Evolutionary conservation across 2,329 filamentous ascomycete species (phyloP), one percentile per base, ranked within the genome.

Genomic region (Pyricularia pennisetigena): DNA sequence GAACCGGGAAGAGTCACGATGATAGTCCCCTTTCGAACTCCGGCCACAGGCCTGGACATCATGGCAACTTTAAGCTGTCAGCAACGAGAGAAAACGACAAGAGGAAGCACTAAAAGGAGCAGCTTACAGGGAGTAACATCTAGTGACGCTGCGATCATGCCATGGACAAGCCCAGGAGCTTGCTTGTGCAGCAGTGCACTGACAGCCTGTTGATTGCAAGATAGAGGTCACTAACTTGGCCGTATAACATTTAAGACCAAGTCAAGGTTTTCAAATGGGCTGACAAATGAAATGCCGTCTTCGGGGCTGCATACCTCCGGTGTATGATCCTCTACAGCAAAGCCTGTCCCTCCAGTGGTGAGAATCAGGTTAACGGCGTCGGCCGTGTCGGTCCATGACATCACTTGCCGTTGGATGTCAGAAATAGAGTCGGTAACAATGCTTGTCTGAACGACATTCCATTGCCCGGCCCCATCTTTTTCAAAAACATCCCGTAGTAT

Each of bases 31-130:
- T 94, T 89, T 35, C 95, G 85, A 2, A 97, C 88, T 3, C 95
- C 95, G 26, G 95, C 95, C 14, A 96, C 91, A 4, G 95, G 95
- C 64, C 95, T 87, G 67, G 95, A 92, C 95, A 99, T 99, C 82
- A 97, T 90, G 63, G 95, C 95, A 79, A 99, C 93, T 97, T 69
- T 28, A n/a, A 26, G 4, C 14, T 26, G 16, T 29, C 2, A 54
- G 49, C 14, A 2, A 28, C 12, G 2, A 28, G 9, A n/a, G 3
- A 28, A n/a, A 12, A 28, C 2, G 14, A 28, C 3, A 10, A 41
- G 0, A 3, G 14, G 10, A 65, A n/a, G 41, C 4, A n/a, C 7
- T 9, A 20, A 54, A 57, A 14, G 20, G 1, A 61, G 9, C 26
- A 23, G 68, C 91, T 81, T 81, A 97, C 93, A 99, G 64, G 94